phyloP scores from a whole-genome alignment of 2,329 filamentous ascomycete genomes.

The Botryotinia calthae region DNA sequence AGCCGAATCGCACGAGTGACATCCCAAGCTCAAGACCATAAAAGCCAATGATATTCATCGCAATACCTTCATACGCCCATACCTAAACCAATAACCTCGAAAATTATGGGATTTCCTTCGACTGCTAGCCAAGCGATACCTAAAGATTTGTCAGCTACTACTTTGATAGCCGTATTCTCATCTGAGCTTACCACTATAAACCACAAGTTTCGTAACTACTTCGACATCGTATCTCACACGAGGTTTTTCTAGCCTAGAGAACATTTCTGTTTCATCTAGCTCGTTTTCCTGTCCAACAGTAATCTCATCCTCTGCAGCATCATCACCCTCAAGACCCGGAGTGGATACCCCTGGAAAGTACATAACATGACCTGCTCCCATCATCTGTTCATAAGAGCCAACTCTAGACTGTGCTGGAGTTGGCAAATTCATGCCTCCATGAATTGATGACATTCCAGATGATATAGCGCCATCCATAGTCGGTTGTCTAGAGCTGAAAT shows the following conservation, averaged over 20 bases:
- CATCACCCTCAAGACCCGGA: constrained; percentile 38
- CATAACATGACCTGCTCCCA: constrained; percentile 61
- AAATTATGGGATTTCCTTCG: constrained; percentile 45
- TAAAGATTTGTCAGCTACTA: constrained; percentile 38
- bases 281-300: constrained; percentile 49
- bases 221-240: constrained; percentile 97
- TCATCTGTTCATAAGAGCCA: constrained; percentile 68
- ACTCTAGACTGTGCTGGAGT: constrained; percentile 48
- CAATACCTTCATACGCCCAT: constrained; percentile 30
- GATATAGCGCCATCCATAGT: constrained; percentile 31
- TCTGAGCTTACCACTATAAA: constrained; percentile 73
- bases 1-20: background rate
- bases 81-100: constrained; percentile 44
- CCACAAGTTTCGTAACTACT: constrained; percentile 92
- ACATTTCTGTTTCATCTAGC: constrained; percentile 72
- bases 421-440: constrained; percentile 44
- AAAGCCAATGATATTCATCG: background rate
- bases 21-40: background rate
- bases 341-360: constrained; percentile 38
- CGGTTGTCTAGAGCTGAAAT: constrained; percentile 18
- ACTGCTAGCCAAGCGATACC: constrained; percentile 79
- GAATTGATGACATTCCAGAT: constrained; percentile 44
- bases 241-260: constrained; percentile 78
- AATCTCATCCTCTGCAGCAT: constrained; percentile 40
- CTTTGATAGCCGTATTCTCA: constrained; percentile 18